Base-by-base conservation (phyloP, 768 basidiomycete species). In the Lactarius hengduanensis region DNA sequence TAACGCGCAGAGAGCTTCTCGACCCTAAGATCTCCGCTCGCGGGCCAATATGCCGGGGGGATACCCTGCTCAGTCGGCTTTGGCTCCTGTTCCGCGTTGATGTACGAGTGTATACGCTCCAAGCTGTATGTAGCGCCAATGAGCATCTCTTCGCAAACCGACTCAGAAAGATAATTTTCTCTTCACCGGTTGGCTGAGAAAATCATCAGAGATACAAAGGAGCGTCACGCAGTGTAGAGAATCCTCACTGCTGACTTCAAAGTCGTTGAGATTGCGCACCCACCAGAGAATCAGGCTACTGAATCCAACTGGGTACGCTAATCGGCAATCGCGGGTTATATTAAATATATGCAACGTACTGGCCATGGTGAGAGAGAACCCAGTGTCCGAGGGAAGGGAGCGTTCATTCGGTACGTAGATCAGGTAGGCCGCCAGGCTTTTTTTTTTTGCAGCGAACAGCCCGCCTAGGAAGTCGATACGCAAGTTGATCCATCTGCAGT, bases 401-500 rank as follows among this genome's bases (percentile, higher is more conserved):
- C n/a, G 62, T 22, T 5, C 72, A 73, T n/a, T 79, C 4, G 71
- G 72, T 45, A 73, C 72, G 68, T 86, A 86, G 9, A 84, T 76
- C n/a, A 87, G 76, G 71, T 84, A 84, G 16, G 80, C 79, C 1
- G 83, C 85, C 7, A 87, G 77, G 9, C 72, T 71, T n/a, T n/a
- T n/a, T n/a, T n/a, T n/a, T n/a, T n/a, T n/a, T 0, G 83, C 72
- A 1, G 84, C 73, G 71, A 87, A 85, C n/a, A 82, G 22, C n/a
- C 79, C 80, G 1, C 84, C 84, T 47, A 84, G 70, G 15, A 74
- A 69, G 72, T 93, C 91, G 45, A 92, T 79, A 65, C 82, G 79
- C 54, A 81, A 74, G 63, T 75, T 77, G 47, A 83, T 73, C 84
- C 83, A 84, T 59, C 82, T 80, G 59, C 20, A 22, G 47, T 6